A percentile compares a stretch with the other conserved stretches of the same genome.
phyloP scores from a whole-genome alignment of 139 green algal species.

The Chlorella vulgaris region DNA sequence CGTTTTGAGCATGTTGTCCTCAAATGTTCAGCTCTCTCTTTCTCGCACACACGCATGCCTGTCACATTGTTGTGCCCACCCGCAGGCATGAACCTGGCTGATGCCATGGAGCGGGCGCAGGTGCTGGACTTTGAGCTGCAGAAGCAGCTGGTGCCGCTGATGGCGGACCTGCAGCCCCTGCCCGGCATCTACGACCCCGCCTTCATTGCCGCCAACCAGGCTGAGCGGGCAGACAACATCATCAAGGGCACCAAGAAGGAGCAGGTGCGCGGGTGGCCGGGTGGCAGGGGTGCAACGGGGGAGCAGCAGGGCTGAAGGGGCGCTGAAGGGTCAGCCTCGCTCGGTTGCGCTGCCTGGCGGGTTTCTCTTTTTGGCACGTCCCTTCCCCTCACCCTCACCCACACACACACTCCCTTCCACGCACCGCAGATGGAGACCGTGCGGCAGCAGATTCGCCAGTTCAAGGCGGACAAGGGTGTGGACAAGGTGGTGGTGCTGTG shows the following conservation, averaged over 20 bases:
- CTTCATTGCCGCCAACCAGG: constrained; percentile 98
- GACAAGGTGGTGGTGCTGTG: constrained; percentile 95
- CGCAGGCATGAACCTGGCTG: constrained; percentile 86
- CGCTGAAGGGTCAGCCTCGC: too few species aligned
- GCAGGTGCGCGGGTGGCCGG: constrained; percentile 53
- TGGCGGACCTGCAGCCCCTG: constrained; percentile 93
- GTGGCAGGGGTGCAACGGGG: neutral
- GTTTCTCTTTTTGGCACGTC: too few species aligned
- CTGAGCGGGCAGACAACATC: constrained; percentile 89
- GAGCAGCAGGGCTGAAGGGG: constrained; percentile 20
- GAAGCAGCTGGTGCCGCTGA: constrained; percentile 93
- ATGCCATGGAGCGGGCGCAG: constrained; percentile 91
- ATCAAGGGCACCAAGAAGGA: constrained; percentile 91
- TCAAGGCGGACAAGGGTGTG: constrained; percentile 72
- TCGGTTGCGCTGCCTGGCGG: neutral
- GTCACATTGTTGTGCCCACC: neutral
- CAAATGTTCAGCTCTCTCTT: too few species aligned
- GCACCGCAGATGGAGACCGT: constrained; percentile 86
- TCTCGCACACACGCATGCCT: too few species aligned
- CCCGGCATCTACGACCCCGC: constrained; percentile 95
- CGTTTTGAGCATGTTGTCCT: too few species aligned
- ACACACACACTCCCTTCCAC: too few species aligned
- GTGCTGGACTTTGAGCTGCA: constrained; percentile 98
- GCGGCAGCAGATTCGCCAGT: constrained; percentile 88
- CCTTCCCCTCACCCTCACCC: too few species aligned